Evolutionary conservation across 345 rosid species (phyloP), one percentile per base, ranked within the genome.

Genomic region (Balakata baccata): DNA sequence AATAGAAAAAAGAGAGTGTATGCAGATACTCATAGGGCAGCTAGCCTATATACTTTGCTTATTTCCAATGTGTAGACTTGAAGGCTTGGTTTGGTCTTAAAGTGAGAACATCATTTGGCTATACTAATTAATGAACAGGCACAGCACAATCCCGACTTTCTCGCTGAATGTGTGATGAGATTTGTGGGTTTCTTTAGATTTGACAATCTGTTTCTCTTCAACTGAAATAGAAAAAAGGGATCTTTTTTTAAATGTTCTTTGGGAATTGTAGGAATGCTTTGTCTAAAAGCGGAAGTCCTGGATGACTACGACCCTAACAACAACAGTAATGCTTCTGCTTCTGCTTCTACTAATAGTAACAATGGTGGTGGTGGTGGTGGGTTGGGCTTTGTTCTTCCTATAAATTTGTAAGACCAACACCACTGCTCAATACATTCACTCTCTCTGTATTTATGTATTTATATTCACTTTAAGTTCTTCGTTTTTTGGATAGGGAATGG

Each of bases 201-300:
- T 67, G 58, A 67, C 70, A 49, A 67, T 47, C 57, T 25, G 43
- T 58, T 14, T n/a, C 11, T 65, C 14, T 66, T 13, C 20, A 57
- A 13, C 45, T 37, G 47, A 53, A 8, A 53, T 3, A 4, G 18
- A 66, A 66, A 66, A 7, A 22, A 10, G 11, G 29, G 29, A 45
- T 46, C 23, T 46, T 23, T 66, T 7, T 13, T 22, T 64, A 8
- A 61, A 46, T 66, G 69, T 7, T 46, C 54, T n/a, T 52, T 57
- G 59, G 57, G 39, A 57, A 13, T 60, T 60, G 45, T 49, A 34
- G 58, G 2, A 39, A 77, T 77, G 80, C 80, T 77, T 56, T 77
- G 80, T 77, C 75, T 77, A 20, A 77, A 70, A 77, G 65, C 80
- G n/a, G 59, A 71, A 77, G 80, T 71, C 67, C 71, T 77, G 29